Conservation (phyloP, 768 basidiomycete species). For the Kwoniella shandongensis region DNA sequence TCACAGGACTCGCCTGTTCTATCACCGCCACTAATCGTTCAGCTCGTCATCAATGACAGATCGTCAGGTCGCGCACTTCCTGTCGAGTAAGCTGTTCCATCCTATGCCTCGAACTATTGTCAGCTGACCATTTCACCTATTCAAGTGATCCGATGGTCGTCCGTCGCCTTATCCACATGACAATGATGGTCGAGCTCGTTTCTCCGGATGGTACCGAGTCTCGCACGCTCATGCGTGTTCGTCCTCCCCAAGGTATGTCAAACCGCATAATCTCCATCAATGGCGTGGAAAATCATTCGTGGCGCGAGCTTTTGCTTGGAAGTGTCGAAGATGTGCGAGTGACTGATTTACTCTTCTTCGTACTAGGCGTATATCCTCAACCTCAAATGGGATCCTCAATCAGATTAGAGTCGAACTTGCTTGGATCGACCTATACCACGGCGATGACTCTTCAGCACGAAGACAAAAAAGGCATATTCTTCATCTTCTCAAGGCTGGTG, state of each 20-base stretch:
- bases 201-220: slow-evolving; percentile 9
- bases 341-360: neutral
- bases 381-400: neutral
- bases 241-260: neutral
- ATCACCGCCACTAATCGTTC: slow-evolving; percentile 14
- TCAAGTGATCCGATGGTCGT: slow-evolving; percentile 5
- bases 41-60: slow-evolving; percentile 7
- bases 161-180: slow-evolving; percentile 13
- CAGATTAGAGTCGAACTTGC: slow-evolving; percentile 4
- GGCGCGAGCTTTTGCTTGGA: neutral
- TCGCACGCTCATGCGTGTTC: slow-evolving; percentile 8
- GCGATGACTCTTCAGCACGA: slow-evolving; percentile 1
- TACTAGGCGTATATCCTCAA: neutral
- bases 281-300: slow-evolving; percentile 1
- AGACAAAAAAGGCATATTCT: slow-evolving; percentile 13
- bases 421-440: slow-evolving; percentile 9
- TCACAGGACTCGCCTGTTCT: slow-evolving; percentile 16
- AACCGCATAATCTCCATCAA: neutral
- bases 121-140: neutral
- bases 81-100: slow-evolving; percentile 1
- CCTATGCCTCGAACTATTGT: neutral
- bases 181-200: slow-evolving; percentile 19
- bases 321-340: neutral
- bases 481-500: slow-evolving; percentile 20
- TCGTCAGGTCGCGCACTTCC: too few relatives aligned